Conservation (phyloP, 768 basidiomycete species). For the Tulasnella sp. region DNA sequence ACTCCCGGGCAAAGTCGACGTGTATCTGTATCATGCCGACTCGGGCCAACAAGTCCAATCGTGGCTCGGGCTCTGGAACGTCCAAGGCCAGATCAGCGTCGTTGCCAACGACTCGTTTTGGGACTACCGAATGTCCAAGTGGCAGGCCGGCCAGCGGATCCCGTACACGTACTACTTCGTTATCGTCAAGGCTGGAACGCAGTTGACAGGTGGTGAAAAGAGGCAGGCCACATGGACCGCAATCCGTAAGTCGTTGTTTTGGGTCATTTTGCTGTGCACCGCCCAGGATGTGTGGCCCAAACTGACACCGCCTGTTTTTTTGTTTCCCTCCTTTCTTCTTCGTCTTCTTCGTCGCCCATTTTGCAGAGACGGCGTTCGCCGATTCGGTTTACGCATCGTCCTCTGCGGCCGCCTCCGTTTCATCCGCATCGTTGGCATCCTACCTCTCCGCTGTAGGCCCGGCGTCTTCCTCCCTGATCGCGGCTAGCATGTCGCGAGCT, state of each 20-base stretch:
- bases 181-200: constrained; percentile 44
- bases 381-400: constrained; percentile 48
- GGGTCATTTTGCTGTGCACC: not conserved
- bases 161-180: constrained; percentile 70
- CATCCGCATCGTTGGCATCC: constrained; percentile 23
- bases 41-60: constrained; percentile 41
- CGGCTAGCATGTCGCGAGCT: constrained; percentile 19
- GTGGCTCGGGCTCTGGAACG: constrained; percentile 36
- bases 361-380: constrained; percentile 60
- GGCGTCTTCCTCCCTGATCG: constrained; percentile 16
- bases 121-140: constrained; percentile 38
- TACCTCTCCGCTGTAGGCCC: constrained; percentile 15
- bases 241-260: constrained; percentile 49
- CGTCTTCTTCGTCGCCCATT: constrained; percentile 14
- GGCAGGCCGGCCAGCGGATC: constrained; percentile 36
- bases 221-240: constrained; percentile 68
- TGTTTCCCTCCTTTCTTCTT: not conserved
- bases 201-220: constrained; percentile 44
- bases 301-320: not conserved
- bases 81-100: constrained; percentile 39
- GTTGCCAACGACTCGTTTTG: constrained; percentile 71
- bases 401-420: constrained; percentile 28
- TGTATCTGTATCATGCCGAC: constrained; percentile 70
- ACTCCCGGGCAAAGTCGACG: constrained; percentile 55
- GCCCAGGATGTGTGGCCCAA: not conserved